Evolutionary conservation across 495 filamentous ascomycete species (phyloP).

Genomic region (Neurospora sp.): DNA sequence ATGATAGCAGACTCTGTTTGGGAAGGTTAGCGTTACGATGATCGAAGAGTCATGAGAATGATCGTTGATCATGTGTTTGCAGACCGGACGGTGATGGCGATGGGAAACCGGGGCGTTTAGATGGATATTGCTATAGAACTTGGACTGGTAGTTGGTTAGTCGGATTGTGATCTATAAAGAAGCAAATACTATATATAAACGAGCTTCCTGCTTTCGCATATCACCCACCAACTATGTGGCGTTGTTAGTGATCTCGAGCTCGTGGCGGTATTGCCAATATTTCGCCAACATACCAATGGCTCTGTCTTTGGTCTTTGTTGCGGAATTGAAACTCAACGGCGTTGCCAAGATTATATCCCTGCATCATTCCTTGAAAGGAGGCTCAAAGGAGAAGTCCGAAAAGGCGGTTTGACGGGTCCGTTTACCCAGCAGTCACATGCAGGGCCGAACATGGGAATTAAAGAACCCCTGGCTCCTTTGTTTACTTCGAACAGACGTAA

Average conservation of each 20-base stretch:
- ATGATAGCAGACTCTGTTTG: too few relatives aligned
- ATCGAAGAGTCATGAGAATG: too few relatives aligned
- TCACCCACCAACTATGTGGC: background rate
- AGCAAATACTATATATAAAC: background rate
- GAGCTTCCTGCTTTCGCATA: background rate
- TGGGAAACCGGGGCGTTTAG: background rate
- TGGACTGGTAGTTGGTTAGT: background rate
- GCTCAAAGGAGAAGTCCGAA: background rate
- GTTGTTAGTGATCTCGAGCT: background rate
- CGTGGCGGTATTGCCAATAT: background rate
- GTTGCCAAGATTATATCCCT: background rate
- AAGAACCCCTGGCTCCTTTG: background rate
- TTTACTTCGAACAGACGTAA: background rate
- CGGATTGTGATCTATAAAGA: background rate
- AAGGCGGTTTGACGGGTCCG: background rate
- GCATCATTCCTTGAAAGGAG: background rate
- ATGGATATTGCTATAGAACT: background rate
- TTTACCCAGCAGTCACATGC: background rate
- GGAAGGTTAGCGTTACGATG: too few relatives aligned
- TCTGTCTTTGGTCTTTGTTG: background rate
- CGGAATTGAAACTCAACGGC: background rate
- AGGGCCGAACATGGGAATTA: background rate
- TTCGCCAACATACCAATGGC: background rate
- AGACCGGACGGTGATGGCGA: background rate
- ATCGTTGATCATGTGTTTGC: too few relatives aligned